These are phyloP conservation scores for Eucalyptus curtisii DNA, from an alignment of 345 rosid species.

Conservation along the genomic window DNA sequence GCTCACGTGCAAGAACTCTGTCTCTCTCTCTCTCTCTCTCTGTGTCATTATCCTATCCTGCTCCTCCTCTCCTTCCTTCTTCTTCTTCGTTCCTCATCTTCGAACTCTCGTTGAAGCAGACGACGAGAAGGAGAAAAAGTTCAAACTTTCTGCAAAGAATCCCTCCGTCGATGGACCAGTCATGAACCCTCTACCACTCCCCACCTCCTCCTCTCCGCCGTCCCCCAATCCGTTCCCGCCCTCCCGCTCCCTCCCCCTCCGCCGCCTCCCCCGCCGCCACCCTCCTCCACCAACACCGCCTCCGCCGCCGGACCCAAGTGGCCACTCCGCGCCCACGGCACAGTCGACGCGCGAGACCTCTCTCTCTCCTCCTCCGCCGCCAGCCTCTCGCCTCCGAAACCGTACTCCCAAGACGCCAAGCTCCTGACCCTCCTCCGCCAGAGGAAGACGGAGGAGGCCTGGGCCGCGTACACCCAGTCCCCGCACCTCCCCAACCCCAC, in stretches of 20 bases:
- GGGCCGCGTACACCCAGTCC: slow-evolving; percentile 52
- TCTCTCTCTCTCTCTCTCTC: neutral
- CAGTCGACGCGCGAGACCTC: slow-evolving; percentile 16
- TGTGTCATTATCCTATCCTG: neutral
- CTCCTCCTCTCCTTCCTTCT: neutral
- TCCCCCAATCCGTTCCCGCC: neutral
- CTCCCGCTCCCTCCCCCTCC: slow-evolving; percentile 1
- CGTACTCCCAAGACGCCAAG: slow-evolving; percentile 33
- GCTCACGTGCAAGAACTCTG: neutral
- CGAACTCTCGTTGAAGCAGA: neutral
- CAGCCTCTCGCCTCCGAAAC: neutral
- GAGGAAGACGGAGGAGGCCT: slow-evolving; percentile 69
- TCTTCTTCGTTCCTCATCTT: neutral
- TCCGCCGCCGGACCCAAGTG: neutral
- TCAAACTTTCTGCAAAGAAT: neutral
- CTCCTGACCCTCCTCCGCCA: slow-evolving; percentile 69
- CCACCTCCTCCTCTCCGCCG: slow-evolving; percentile 19
- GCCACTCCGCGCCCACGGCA: slow-evolving; percentile 8
- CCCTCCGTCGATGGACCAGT: slow-evolving; percentile 26
- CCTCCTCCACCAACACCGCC: neutral
- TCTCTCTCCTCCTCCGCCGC: neutral
- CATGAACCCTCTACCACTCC: slow-evolving; percentile 40
- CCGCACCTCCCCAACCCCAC: slow-evolving; percentile 62
- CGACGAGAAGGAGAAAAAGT: neutral
- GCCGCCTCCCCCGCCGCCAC: slow-evolving; percentile 7